phyloP scores from a whole-genome alignment of 1,139 yeast species.

The Geotrichum restrictum region DNA sequence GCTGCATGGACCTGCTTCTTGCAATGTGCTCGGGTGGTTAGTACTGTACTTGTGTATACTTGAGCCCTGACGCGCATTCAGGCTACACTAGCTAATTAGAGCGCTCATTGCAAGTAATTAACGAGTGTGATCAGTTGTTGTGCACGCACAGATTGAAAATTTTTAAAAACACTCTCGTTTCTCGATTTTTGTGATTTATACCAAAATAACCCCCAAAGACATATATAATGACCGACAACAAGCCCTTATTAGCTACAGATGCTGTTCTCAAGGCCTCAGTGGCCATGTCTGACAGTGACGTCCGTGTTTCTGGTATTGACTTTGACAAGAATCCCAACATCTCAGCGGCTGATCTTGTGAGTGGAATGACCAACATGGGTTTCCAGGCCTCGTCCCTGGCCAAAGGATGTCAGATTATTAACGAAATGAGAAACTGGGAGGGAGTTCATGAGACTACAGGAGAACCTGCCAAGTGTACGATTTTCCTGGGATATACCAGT shows the following conservation, averaged over 20 bases:
- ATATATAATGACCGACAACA: conserved; percentile 10
- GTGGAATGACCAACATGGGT: conserved; percentile 92
- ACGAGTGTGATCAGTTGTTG: too few species aligned
- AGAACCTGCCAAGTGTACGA: conserved; percentile 68
- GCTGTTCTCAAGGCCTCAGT: conserved; percentile 86
- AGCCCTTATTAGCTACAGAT: conserved; percentile 39
- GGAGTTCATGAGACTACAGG: conserved; percentile 81
- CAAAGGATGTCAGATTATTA: conserved; percentile 83
- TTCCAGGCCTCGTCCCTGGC: conserved; percentile 89
- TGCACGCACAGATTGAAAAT: too few species aligned
- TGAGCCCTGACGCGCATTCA: too few species aligned
- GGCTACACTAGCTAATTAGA: too few species aligned
- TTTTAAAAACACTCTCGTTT: neutral
- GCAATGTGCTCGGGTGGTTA: too few species aligned
- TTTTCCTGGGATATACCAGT: conserved; percentile 95
- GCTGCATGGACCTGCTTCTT: too few species aligned
- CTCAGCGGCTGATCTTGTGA: conserved; percentile 71
- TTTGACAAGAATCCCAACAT: conserved; percentile 65
- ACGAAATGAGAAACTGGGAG: conserved; percentile 89
- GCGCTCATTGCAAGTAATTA: too few species aligned
- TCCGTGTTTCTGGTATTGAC: conserved; percentile 80
- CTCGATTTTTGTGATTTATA: neutral
- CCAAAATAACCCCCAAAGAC: neutral
- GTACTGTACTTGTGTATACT: too few species aligned
- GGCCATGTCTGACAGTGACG: conserved; percentile 77